Percentiles rank a stretch among this genome's conserved stretches.
These are phyloP conservation scores for Coelastrella sp. DNA, from an alignment of 139 green algal species.

Conservation along the genomic window DNA sequence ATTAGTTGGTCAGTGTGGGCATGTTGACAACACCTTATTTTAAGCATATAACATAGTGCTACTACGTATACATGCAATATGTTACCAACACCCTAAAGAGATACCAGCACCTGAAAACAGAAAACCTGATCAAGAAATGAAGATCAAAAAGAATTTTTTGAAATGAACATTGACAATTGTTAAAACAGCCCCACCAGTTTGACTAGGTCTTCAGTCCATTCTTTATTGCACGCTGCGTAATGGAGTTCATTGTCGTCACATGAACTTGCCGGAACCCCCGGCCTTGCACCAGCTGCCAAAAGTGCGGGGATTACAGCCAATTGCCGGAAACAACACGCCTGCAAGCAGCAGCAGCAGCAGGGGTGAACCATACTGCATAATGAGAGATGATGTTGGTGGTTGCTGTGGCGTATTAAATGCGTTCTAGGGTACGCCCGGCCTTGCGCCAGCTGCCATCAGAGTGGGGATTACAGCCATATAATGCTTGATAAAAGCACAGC, in stretches of 20 bases:
- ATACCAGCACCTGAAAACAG: too few relatives aligned
- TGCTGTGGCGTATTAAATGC: background rate
- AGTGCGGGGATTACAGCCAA: background rate
- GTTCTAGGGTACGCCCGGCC: background rate
- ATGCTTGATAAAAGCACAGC: too few relatives aligned
- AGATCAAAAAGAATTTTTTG: background rate
- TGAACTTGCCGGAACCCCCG: background rate
- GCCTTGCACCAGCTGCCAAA: background rate
- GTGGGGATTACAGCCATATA: background rate
- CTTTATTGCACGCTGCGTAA: conserved; percentile 8
- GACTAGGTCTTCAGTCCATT: conserved; percentile 10
- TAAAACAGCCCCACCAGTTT: background rate
- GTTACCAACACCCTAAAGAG: too few relatives aligned
- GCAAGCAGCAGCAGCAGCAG: background rate
- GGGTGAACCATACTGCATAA: background rate
- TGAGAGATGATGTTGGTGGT: too few relatives aligned
- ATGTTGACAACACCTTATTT: too few relatives aligned
- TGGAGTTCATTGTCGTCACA: conserved; percentile 19
- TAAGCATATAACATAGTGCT: too few relatives aligned
- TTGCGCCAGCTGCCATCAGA: background rate
- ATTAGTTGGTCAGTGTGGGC: too few relatives aligned
- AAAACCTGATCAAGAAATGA: too few relatives aligned
- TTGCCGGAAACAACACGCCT: background rate
- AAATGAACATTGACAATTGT: background rate
- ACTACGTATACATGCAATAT: too few relatives aligned